These are phyloP conservation scores for Phytophthora lateralis DNA, from an alignment of 352 stramenopile species.

Conservation along the genomic window DNA sequence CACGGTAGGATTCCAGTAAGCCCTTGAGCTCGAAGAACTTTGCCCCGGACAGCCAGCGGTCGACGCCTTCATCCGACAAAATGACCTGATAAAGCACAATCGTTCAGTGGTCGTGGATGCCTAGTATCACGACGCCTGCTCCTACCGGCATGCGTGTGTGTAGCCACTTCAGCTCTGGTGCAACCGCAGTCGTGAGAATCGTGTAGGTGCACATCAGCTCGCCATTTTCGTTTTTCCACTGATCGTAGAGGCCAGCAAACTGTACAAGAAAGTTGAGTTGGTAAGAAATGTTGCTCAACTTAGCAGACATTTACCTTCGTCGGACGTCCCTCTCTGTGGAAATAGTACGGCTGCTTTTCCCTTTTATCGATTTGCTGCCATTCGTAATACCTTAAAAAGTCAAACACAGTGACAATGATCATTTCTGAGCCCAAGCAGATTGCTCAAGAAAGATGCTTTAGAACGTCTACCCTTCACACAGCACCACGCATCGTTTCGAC, in stretches of 20 bases:
- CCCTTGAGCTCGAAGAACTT: conserved; percentile 66
- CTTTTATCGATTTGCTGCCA: conserved; percentile 89
- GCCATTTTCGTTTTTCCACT: conserved; percentile 70
- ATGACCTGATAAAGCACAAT: conserved; percentile 59
- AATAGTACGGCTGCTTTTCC: conserved; percentile 92
- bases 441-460: not conserved
- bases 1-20: conserved; percentile 57
- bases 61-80: conserved; percentile 62
- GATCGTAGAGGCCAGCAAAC: conserved; percentile 89
- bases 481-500: conserved; percentile 77
- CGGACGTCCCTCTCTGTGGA: conserved; percentile 48
- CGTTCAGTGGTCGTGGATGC: not conserved
- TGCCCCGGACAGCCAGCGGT: conserved; percentile 64
- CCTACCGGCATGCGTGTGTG: conserved; percentile 87
- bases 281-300: not conserved
- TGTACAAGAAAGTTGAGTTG: conserved; percentile 22
- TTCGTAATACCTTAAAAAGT: conserved; percentile 82
- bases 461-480: conserved; percentile 69
- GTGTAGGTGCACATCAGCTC: conserved; percentile 83
- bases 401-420: not conserved
- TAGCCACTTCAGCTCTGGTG: conserved; percentile 76
- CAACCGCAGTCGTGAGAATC: conserved; percentile 83
- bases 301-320: conserved; percentile 53
- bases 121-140: not conserved
- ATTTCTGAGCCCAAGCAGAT: not conserved